Evolutionary conservation across 108 stramenopile species (phyloP).

Genomic region (Cyclotella distinguenda): DNA sequence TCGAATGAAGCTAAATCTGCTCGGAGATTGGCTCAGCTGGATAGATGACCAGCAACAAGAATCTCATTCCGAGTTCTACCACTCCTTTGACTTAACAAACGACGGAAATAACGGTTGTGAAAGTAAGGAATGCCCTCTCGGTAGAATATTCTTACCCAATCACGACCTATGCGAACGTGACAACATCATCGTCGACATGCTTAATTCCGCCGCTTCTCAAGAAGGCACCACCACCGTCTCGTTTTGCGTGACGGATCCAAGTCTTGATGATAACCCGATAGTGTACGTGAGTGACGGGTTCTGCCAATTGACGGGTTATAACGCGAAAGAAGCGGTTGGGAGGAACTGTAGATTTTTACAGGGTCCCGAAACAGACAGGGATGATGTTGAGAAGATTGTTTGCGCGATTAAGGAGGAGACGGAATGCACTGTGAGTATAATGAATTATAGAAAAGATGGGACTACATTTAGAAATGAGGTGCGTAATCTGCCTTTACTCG

Average conservation of each 20-base stretch:
- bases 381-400: slow-evolving; percentile 28
- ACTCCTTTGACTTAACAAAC: not conserved
- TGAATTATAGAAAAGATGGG: slow-evolving; percentile 53
- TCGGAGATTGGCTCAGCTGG: slow-evolving; percentile 23
- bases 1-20: slow-evolving; percentile 12
- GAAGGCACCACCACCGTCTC: slow-evolving; percentile 1
- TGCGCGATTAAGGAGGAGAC: slow-evolving; percentile 32
- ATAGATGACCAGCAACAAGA: slow-evolving; percentile 4
- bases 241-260: slow-evolving; percentile 45
- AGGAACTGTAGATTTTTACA: slow-evolving; percentile 79
- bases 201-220: slow-evolving; percentile 1
- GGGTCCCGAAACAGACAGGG: slow-evolving; percentile 48
- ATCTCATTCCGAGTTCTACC: not conserved
- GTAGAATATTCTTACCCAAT: slow-evolving; percentile 6
- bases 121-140: not conserved
- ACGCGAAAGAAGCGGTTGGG: slow-evolving; percentile 48
- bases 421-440: slow-evolving; percentile 39
- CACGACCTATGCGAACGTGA: slow-evolving; percentile 29
- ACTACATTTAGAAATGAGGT: slow-evolving; percentile 44
- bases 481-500: not conserved
- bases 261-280: slow-evolving; percentile 49
- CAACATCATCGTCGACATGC: slow-evolving; percentile 26
- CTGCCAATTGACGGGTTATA: slow-evolving; percentile 69
- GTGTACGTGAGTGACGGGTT: slow-evolving; percentile 57
- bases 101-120: not conserved